Percentiles rank a stretch among this genome's conserved stretches.
Evolutionary conservation across 176 grass and related monocot genomes (phyloP).

Genomic region (Oropetium thomaeum): DNA sequence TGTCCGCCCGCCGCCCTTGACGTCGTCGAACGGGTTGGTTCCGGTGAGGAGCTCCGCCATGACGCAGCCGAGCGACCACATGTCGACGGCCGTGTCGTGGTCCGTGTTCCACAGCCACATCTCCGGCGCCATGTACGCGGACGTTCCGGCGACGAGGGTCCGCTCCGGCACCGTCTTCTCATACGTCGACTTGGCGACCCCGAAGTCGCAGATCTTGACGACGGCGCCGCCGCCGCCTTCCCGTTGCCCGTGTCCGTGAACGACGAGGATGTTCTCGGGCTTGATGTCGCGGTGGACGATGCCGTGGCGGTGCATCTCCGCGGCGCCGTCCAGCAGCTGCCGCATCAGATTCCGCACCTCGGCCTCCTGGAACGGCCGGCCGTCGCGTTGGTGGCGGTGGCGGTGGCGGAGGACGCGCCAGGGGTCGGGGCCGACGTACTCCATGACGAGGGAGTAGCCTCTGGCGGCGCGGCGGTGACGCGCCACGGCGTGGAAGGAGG

Average conservation of each 20-base stretch:
- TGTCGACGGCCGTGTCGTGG: not conserved
- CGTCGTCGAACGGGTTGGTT: not conserved
- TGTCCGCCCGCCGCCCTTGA: too few species aligned
- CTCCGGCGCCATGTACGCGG: not conserved
- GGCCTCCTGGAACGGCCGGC: not conserved
- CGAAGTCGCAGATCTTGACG: not conserved
- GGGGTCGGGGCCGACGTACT: not conserved
- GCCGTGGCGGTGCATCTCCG: not conserved
- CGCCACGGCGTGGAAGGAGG: not conserved
- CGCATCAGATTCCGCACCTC: not conserved
- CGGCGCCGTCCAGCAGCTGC: not conserved
- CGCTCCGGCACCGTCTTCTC: not conserved
- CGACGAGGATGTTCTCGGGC: constrained; percentile 38
- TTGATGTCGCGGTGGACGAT: constrained; percentile 43
- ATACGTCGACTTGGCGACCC: not conserved
- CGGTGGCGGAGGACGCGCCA: not conserved
- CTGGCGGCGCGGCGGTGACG: not conserved
- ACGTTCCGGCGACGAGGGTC: not conserved
- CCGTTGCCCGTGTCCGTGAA: too few species aligned
- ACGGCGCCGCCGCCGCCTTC: fast-evolving
- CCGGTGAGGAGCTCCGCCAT: constrained; percentile 14
- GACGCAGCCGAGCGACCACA: not conserved
- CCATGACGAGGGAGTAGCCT: constrained; percentile 15
- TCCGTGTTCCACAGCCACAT: not conserved
- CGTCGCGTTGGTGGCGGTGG: too few species aligned